These are phyloP conservation scores for Mycogone perniciosa DNA, from an alignment of 2,329 filamentous ascomycete genomes.

Conservation along the genomic window DNA sequence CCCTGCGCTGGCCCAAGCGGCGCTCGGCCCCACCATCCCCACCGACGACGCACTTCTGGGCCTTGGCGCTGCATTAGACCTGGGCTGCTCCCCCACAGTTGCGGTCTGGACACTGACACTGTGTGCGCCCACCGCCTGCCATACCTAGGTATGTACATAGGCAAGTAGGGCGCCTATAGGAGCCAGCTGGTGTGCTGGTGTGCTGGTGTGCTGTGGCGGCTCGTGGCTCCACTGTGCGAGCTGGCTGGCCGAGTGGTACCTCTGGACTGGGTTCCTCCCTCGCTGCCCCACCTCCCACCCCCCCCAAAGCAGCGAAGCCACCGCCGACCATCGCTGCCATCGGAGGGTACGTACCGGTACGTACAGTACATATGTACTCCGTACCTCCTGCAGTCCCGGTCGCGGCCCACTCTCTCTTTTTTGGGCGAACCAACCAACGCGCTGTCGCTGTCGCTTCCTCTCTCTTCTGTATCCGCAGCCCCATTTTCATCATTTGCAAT, in stretches of 20 bases:
- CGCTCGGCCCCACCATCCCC: conserved; percentile 2
- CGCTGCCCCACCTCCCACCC: background rate
- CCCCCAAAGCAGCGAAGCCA: background rate
- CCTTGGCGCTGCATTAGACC: background rate
- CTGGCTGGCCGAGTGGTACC: background rate
- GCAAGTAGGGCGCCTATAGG: too few species aligned
- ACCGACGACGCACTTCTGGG: conserved; percentile 5
- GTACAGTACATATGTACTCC: too few species aligned
- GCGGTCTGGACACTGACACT: background rate
- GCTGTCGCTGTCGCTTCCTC: background rate
- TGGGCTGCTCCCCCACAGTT: background rate
- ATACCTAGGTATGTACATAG: too few species aligned
- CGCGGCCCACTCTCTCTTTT: background rate
- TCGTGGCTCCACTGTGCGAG: background rate
- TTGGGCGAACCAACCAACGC: background rate
- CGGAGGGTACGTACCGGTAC: background rate
- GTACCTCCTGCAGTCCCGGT: background rate
- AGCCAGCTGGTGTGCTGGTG: too few species aligned
- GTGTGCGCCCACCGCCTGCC: too few species aligned
- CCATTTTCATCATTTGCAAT: conserved; percentile 1
- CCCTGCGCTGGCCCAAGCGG: conserved; percentile 8
- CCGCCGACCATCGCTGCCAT: background rate
- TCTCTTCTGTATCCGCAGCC: background rate
- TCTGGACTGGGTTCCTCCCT: background rate
- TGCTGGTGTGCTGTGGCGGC: background rate